Percentiles rank a stretch among this genome's conserved stretches.
These are phyloP conservation scores for Cystofilobasidium capitatum DNA, from an alignment of 768 basidiomycete species.

Conservation along the genomic window DNA sequence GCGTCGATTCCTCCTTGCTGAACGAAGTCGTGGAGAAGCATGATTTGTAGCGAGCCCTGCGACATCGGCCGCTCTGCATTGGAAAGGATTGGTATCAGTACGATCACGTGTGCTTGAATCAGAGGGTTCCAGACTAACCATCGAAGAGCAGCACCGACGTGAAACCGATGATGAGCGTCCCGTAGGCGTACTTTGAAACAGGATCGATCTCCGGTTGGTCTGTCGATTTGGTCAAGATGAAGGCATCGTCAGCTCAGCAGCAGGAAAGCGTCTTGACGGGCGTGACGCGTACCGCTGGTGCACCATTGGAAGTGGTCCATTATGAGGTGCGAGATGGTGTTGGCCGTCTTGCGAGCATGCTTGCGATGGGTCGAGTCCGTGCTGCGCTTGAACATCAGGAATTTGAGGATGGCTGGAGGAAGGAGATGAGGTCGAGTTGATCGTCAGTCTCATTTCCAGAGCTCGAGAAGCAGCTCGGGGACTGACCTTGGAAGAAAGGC, in stretches of 20 bases:
- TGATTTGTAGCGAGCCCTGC: conserved; percentile 67
- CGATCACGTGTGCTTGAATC: neutral
- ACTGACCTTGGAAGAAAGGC: conserved; percentile 76
- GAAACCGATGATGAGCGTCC: conserved; percentile 50
- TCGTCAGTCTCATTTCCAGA: too few species aligned
- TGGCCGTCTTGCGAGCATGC: conserved; percentile 62
- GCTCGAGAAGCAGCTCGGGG: neutral
- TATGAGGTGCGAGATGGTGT: conserved; percentile 61
- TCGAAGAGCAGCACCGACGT: conserved; percentile 51
- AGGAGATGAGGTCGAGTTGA: conserved; percentile 9
- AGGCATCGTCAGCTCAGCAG: neutral
- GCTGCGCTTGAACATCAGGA: conserved; percentile 65
- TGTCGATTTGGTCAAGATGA: neutral
- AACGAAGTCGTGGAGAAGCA: conserved; percentile 66
- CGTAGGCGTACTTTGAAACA: conserved; percentile 37
- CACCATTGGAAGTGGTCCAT: conserved; percentile 56
- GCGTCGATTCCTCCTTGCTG: conserved; percentile 60
- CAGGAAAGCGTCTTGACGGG: neutral
- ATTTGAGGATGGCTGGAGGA: conserved; percentile 64
- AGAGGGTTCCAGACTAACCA: conserved; percentile 42
- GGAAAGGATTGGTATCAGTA: neutral
- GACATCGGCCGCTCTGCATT: conserved; percentile 60
- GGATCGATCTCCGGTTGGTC: conserved; percentile 5
- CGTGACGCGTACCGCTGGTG: conserved; percentile 47
- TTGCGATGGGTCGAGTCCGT: conserved; percentile 54